A percentile compares a stretch with the other conserved stretches of the same genome.
These are phyloP conservation scores for Pleurotus pulmonarius DNA, from an alignment of 768 basidiomycete species.

Conservation along the genomic window DNA sequence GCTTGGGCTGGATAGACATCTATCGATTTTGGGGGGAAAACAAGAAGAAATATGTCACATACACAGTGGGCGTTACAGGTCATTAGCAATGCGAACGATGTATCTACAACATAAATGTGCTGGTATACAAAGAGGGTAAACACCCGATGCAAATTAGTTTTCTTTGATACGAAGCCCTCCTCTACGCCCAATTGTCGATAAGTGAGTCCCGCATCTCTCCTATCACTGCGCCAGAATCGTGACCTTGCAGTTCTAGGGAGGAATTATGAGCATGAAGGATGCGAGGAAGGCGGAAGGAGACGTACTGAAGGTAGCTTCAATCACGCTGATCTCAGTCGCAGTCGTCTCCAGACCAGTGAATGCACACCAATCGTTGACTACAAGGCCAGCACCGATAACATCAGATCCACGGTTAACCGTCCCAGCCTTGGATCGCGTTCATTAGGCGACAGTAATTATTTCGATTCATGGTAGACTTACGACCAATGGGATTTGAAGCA, in stretches of 20 bases:
- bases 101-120: neutral
- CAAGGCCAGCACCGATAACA: slow-evolving; percentile 94
- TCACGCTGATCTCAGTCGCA: slow-evolving; percentile 98
- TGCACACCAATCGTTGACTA: slow-evolving; percentile 99
- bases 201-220: slow-evolving; percentile 89
- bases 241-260: slow-evolving; percentile 77
- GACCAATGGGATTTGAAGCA: slow-evolving; percentile 92
- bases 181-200: slow-evolving; percentile 91
- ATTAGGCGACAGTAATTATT: neutral
- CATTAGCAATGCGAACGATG: neutral
- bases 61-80: neutral
- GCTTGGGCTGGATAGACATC: too few species aligned
- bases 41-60: too few species aligned
- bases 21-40: too few species aligned
- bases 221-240: slow-evolving; percentile 77
- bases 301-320: slow-evolving; percentile 96
- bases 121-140: slow-evolving; percentile 4
- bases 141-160: neutral
- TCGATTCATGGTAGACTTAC: slow-evolving; percentile 43
- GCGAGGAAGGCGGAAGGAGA: slow-evolving; percentile 15
- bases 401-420: slow-evolving; percentile 99
- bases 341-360: slow-evolving; percentile 99
- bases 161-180: neutral
- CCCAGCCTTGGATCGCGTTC: slow-evolving; percentile 62
- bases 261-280: slow-evolving; percentile 7